Base-by-base conservation (phyloP, 495 filamentous ascomycete species). In the Neurospora sp. region DNA sequence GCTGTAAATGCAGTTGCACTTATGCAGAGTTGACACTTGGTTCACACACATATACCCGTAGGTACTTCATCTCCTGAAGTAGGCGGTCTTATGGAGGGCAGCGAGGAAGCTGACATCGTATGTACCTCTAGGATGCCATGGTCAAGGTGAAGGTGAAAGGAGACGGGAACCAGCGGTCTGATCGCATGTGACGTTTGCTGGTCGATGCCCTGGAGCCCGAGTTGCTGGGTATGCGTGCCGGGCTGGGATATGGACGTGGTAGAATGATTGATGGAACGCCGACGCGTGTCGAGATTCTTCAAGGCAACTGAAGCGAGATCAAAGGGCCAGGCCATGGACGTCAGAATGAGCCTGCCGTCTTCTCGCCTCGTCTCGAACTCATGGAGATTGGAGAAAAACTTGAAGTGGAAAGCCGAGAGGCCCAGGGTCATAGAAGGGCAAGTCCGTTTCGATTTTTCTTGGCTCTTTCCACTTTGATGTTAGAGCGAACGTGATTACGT, bases 401-500 rank as follows among this genome's bases (percentile, higher is more conserved):
- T 18, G 12, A 65, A 65, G 53, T 65, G 53, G 53, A 37, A 65
- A 65, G 27, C 53, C 53, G 27, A 65, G n/a, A 53, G 27, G 53
- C 22, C 14, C 53, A 8, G 53, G 22, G 47, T 59, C 22, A 31
- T 22, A 59, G 47, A 61, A 61, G 27, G 53, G 53, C 53, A 65
- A 65, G 53, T 61, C 12, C 27, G 53, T 65, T 71, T 71, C 72
- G 59, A 71, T 35, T 69, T 20, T 35, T 18, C 39, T 72, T 69
- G 72, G 72, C 68, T 70, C 41, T 65, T 65, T 65, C 53, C 53
- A 6, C 14, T 65, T 35, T 65, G 27, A 65, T 35, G 31, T 27
- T 65, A 35, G 12, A 35, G 53, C 10, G 42, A 31, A 65, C 53
- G 53, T 18, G 27, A 18, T 35, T 18, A 38, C 31, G 31, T 35